Percentiles rank a stretch among this genome's conserved stretches.
Evolutionary conservation across 176 grass and related monocot species (phyloP).

Genomic region (Avena eriantha): DNA sequence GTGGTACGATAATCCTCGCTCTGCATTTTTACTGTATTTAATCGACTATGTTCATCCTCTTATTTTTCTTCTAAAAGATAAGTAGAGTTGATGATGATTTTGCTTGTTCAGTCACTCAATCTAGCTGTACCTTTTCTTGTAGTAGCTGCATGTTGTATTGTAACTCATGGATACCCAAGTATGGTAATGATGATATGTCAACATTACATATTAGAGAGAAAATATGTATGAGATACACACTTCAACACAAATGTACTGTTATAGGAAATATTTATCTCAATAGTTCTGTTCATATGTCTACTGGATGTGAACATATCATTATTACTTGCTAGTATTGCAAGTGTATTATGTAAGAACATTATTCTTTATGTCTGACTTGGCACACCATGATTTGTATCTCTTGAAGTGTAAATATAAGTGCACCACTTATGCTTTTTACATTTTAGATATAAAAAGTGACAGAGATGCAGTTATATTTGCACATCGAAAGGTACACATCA

Average conservation of each 20-base stretch:
- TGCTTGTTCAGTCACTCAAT: constrained; percentile 24
- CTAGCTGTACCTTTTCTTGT: constrained; percentile 2
- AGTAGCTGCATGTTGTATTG: background rate
- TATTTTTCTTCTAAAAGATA: constrained; percentile 35
- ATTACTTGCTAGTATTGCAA: constrained; percentile 22
- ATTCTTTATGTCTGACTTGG: background rate
- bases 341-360: background rate
- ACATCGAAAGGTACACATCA: background rate
- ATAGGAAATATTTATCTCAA: constrained; percentile 5
- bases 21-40: constrained; percentile 10
- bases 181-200: constrained; percentile 20
- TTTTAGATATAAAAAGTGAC: background rate
- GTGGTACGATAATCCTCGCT: constrained; percentile 2
- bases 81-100: constrained; percentile 29
- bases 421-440: background rate
- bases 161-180: background rate
- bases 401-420: constrained; percentile 12
- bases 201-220: constrained; percentile 27
- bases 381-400: background rate
- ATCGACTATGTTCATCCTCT: background rate
- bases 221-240: background rate
- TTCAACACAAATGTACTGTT: constrained; percentile 12
- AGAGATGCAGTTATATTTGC: constrained; percentile 26
- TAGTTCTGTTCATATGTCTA: constrained; percentile 12
- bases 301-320: constrained; percentile 20